A percentile compares a stretch with the other conserved stretches of the same genome.
phyloP scores from a whole-genome alignment of 2,329 filamentous ascomycete genomes.

The Bisporella sp. region DNA sequence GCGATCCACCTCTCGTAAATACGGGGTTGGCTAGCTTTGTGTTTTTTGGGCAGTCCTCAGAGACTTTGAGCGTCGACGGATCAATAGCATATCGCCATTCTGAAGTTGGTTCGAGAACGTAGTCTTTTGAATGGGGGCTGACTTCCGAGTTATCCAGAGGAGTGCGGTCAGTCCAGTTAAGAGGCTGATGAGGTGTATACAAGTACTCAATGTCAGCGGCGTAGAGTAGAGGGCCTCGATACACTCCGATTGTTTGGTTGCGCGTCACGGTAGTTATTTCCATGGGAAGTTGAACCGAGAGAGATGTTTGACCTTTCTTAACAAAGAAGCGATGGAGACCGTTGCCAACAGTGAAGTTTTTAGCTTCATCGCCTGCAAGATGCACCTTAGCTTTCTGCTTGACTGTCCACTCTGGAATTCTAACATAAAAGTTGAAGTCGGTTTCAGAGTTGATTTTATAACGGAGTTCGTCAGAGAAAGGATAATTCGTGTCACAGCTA shows the following conservation, averaged over 20 bases:
- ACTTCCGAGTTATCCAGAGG: slow-evolving; percentile 12
- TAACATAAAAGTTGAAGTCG: not conserved
- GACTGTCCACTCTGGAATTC: not conserved
- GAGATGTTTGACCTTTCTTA: slow-evolving; percentile 1
- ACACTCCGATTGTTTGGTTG: slow-evolving; percentile 34
- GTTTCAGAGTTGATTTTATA: not conserved
- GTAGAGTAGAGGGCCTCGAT: slow-evolving; percentile 38
- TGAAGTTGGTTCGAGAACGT: slow-evolving; percentile 28
- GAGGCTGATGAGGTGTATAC: slow-evolving; percentile 14
- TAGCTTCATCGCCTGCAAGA: not conserved
- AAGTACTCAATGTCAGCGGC: slow-evolving; percentile 31
- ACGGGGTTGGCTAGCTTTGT: slow-evolving; percentile 18
- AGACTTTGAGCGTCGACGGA: slow-evolving; percentile 27
- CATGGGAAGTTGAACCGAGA: slow-evolving; percentile 12
- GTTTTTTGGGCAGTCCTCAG: slow-evolving; percentile 14
- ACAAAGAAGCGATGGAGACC: not conserved
- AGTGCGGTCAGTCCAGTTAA: slow-evolving; percentile 21
- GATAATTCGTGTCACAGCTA: not conserved
- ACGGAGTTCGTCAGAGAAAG: not conserved
- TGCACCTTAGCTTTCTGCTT: no score
- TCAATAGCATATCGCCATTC: slow-evolving; percentile 28
- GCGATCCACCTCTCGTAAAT: slow-evolving; percentile 28
- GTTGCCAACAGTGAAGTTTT: not conserved
- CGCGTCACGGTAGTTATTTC: slow-evolving; percentile 18
- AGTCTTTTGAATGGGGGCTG: slow-evolving; percentile 20